phyloP scores from a whole-genome alignment of 2,329 filamentous ascomycete genomes.

The Penicillium sp. region DNA sequence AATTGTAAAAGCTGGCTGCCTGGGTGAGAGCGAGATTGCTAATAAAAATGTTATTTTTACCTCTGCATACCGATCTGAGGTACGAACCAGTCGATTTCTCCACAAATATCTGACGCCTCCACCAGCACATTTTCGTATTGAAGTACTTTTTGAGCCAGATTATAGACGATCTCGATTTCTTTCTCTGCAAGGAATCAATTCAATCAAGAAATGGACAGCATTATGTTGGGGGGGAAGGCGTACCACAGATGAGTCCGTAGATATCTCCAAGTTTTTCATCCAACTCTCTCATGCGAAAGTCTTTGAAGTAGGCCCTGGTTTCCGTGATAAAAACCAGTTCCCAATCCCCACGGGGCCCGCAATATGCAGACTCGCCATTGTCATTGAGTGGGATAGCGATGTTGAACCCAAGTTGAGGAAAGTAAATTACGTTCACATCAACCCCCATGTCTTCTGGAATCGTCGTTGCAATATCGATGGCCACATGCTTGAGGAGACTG shows the following conservation, averaged over 20 bases:
- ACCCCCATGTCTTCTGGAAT: slow-evolving; percentile 60
- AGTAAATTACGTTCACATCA: slow-evolving; percentile 76
- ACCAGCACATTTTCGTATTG: slow-evolving; percentile 66
- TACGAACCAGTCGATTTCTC: slow-evolving; percentile 71
- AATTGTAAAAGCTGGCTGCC: slow-evolving; percentile 72
- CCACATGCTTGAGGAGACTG: slow-evolving; percentile 67
- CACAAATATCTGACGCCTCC: slow-evolving; percentile 74
- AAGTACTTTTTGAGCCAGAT: slow-evolving; percentile 70
- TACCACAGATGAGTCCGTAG: slow-evolving; percentile 79
- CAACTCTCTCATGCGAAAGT: slow-evolving; percentile 73
- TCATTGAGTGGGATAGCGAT: slow-evolving; percentile 68
- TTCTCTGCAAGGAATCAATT: slow-evolving; percentile 55
- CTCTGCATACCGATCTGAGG: background rate
- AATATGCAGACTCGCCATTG: slow-evolving; percentile 61
- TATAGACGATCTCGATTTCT: slow-evolving; percentile 85
- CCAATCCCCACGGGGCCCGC: slow-evolving; percentile 69
- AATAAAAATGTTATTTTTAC: background rate
- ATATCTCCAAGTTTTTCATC: slow-evolving; percentile 82
- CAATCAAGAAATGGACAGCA: background rate
- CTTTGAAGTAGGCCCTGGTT: slow-evolving; percentile 81
- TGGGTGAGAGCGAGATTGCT: slow-evolving; percentile 77
- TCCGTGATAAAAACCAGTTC: slow-evolving; percentile 74
- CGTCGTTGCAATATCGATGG: slow-evolving; percentile 60
- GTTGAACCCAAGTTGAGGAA: slow-evolving; percentile 89
- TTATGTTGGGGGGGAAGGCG: no score